Evolutionary conservation across 208 protist genomes (phyloP).

Genomic region (Jaenimonas drosophilae): DNA sequence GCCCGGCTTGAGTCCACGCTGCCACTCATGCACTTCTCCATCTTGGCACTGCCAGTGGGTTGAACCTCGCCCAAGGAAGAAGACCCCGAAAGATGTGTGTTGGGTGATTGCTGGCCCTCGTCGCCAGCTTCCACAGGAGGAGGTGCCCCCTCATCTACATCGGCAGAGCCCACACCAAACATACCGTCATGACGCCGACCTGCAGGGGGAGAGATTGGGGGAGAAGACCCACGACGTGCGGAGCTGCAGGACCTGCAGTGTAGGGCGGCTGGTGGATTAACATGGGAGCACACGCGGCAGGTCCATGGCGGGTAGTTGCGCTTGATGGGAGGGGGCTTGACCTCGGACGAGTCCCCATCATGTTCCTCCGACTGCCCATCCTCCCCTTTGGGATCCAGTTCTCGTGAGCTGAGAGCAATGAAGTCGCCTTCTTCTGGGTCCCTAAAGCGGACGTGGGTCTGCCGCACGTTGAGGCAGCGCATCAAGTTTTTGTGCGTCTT

Average conservation of each 20-base stretch:
- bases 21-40: no score
- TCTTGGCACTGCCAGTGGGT: no score
- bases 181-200: neutral
- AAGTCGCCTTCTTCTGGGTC: constrained; percentile 47
- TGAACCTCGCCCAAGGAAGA: no score
- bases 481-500: constrained; percentile 57
- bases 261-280: constrained; percentile 37
- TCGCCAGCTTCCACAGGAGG: no score
- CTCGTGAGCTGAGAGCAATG: constrained; percentile 58
- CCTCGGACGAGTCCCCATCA: neutral
- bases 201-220: neutral
- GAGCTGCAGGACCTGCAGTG: constrained; percentile 61
- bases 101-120: no score
- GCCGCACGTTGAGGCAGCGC: constrained; percentile 74
- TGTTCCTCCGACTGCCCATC: neutral
- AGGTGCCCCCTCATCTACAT: no score
- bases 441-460: constrained; percentile 38
- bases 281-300: constrained; percentile 63
- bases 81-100: no score
- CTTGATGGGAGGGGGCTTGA: constrained; percentile 11
- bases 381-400: constrained; percentile 9
- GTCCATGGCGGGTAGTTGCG: constrained; percentile 34
- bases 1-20: no score
- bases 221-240: constrained; percentile 7
- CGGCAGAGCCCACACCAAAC: no score